Evolutionary conservation across 2,329 filamentous ascomycete species (phyloP).

Genomic region (Aspergillus glaucus): DNA sequence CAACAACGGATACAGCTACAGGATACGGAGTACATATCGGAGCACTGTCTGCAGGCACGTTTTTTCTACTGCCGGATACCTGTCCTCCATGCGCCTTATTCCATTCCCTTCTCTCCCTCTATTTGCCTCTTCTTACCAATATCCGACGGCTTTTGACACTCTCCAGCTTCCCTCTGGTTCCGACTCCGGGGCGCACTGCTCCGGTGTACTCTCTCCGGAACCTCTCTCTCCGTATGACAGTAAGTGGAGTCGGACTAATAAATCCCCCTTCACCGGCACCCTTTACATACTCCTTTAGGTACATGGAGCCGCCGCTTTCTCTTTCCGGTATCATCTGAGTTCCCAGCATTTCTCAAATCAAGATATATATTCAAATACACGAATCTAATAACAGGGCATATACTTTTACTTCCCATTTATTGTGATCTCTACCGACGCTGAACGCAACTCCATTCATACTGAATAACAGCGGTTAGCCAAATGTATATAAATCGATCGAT

Average conservation of each 20-base stretch:
- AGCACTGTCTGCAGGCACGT: not conserved
- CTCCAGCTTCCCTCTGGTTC: not conserved
- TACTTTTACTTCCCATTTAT: not conserved
- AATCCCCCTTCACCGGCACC: no score
- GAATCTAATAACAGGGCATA: not conserved
- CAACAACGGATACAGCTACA: not conserved
- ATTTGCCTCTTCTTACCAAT: not conserved
- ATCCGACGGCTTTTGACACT: not conserved
- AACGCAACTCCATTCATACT: conserved; percentile 56
- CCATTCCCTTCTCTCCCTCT: not conserved
- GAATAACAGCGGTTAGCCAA: conserved; percentile 13
- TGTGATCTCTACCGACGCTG: conserved; percentile 36
- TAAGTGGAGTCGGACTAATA: no score
- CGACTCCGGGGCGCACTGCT: not conserved
- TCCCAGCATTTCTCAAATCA: no score
- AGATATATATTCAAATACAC: no score
- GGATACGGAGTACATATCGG: not conserved
- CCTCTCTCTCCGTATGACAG: no score
- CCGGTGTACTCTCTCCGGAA: not conserved
- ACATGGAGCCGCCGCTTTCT: no score
- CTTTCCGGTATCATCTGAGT: no score
- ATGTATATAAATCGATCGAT: not conserved
- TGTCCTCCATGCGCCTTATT: not conserved
- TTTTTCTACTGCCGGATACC: not conserved
- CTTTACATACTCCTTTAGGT: no score